Evolutionary conservation across 371 early-diverging fungal genomes (phyloP).

Genomic region (Mortierella sp.): DNA sequence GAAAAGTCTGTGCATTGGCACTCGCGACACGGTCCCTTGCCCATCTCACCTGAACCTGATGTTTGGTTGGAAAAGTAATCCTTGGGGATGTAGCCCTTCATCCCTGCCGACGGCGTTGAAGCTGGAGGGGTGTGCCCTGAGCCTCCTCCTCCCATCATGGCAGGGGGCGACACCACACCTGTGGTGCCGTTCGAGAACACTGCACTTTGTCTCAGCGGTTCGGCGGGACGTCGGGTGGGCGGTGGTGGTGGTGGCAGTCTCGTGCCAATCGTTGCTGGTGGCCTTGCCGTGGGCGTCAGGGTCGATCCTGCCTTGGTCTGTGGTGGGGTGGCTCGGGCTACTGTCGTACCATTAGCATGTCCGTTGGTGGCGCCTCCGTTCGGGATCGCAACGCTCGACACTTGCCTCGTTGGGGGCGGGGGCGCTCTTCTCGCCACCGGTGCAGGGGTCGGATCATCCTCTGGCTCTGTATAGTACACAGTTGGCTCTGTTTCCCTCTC

Average conservation of each 20-base stretch:
- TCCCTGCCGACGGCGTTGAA: slow-evolving; percentile 35
- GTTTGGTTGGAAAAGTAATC: slow-evolving; percentile 51
- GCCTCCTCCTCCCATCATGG: slow-evolving; percentile 10
- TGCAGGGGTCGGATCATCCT: slow-evolving; percentile 31
- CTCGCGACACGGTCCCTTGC: slow-evolving; percentile 49
- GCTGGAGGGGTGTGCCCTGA: slow-evolving; percentile 40
- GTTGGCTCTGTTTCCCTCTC: slow-evolving; percentile 46
- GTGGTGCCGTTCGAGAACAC: slow-evolving; percentile 22
- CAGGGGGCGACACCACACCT: slow-evolving; percentile 31
- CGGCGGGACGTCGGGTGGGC: slow-evolving; percentile 38
- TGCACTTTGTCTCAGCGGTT: slow-evolving; percentile 44
- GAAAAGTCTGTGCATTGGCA: slow-evolving; percentile 50
- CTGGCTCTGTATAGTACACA: slow-evolving; percentile 36
- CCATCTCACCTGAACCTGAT: slow-evolving; percentile 17
- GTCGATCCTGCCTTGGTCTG: slow-evolving; percentile 29
- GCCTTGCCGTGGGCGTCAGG: slow-evolving; percentile 14
- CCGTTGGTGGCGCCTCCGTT: slow-evolving; percentile 15
- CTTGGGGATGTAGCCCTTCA: slow-evolving; percentile 53
- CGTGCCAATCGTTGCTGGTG: slow-evolving; percentile 38
- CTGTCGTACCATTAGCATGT: slow-evolving; percentile 8
- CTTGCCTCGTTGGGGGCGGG: slow-evolving; percentile 37
- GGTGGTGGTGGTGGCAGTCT: slow-evolving; percentile 53
- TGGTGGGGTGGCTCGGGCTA: slow-evolving; percentile 36
- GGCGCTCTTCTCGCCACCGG: slow-evolving; percentile 42
- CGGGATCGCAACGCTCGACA: slow-evolving; percentile 9